Base-by-base conservation (phyloP, 805 yeast genomes). In the Brettanomyces nanus region DNA sequence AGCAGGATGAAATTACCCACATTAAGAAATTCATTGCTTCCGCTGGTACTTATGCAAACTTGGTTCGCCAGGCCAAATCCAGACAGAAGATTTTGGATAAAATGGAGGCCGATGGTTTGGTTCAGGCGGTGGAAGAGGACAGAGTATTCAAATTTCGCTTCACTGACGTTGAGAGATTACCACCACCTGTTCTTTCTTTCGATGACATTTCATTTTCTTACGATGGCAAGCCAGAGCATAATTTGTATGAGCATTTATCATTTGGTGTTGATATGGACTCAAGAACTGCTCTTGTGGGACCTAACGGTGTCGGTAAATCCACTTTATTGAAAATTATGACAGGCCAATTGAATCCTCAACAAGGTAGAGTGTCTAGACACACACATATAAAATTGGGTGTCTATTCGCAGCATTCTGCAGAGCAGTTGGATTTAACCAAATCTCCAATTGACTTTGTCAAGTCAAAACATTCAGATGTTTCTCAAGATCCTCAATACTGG, bases 251-350 rank as follows among this genome's bases (percentile, higher is more conserved):
- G 59, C 65, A 85, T 62, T 75, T 92, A 60, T 90, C 87, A 61
- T 92, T 92, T 52, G 98, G 98, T 81, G 89, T 92, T 43, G 98
- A 92, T 71, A 92, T 92, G 97, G 98, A 92, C 68, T 89, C 97
- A 29, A 83, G 98, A 71, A 80, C 90, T 58, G 97, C 98, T 31
- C 73, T 90, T 36, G 97, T 90, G 44, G 98, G 98, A 31, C 97
- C 97, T 59, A 90, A 90, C 64, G 98, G 98, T 85, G 90, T 90
- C 53, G 98, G 98, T 70, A 90, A 90, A 67, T 89, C 97, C 37
- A 90, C 98, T 15, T 69, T 90, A 59, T 78, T 92, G 62, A 92
- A 92, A 65, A 73, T 92, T 58, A 90, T 92, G 95, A 94, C 96
- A 53, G 98, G 98, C 66, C 80, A 77, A 52, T 73, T 90, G 57